These are phyloP conservation scores for Santalum album DNA, from an alignment of 164 flowering plant species.

Conservation along the genomic window DNA sequence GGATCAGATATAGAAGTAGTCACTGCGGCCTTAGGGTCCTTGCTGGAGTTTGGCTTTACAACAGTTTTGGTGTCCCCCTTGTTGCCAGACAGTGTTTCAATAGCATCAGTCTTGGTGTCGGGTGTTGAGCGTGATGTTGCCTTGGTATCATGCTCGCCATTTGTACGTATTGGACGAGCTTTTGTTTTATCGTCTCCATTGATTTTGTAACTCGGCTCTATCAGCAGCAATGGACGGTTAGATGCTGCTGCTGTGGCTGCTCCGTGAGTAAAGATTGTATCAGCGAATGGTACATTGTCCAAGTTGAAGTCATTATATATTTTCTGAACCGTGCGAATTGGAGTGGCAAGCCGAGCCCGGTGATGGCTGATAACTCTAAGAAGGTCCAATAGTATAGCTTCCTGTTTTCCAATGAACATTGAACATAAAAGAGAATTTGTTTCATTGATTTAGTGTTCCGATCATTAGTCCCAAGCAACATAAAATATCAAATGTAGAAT, in stretches of 20 bases:
- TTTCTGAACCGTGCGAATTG: slow-evolving; percentile 88
- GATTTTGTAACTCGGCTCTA: slow-evolving; percentile 60
- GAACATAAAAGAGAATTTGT: no score
- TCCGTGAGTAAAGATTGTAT: slow-evolving; percentile 27
- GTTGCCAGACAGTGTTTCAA: no score
- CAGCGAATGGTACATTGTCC: slow-evolving; percentile 55
- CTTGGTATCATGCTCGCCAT: slow-evolving; percentile 40
- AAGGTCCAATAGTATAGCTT: slow-evolving; percentile 84
- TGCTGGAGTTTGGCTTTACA: no score
- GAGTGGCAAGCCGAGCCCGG: slow-evolving; percentile 91
- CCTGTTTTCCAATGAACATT: slow-evolving; percentile 35
- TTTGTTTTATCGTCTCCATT: slow-evolving; percentile 59
- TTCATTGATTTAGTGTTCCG: no score
- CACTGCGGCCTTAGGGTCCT: no score
- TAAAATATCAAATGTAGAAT: no score
- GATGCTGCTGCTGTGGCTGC: slow-evolving; percentile 32
- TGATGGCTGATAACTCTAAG: slow-evolving; percentile 96
- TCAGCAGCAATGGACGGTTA: slow-evolving; percentile 51
- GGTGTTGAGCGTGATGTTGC: slow-evolving; percentile 11
- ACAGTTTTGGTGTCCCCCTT: no score
- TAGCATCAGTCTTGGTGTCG: slow-evolving; percentile 17
- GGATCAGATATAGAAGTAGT: no score
- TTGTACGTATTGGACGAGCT: slow-evolving; percentile 33
- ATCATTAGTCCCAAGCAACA: no score
- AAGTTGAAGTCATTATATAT: slow-evolving; percentile 58